Evolutionary conservation across 2,329 filamentous ascomycete species (phyloP).

Genomic region (Neopestalotiopsis sp.): DNA sequence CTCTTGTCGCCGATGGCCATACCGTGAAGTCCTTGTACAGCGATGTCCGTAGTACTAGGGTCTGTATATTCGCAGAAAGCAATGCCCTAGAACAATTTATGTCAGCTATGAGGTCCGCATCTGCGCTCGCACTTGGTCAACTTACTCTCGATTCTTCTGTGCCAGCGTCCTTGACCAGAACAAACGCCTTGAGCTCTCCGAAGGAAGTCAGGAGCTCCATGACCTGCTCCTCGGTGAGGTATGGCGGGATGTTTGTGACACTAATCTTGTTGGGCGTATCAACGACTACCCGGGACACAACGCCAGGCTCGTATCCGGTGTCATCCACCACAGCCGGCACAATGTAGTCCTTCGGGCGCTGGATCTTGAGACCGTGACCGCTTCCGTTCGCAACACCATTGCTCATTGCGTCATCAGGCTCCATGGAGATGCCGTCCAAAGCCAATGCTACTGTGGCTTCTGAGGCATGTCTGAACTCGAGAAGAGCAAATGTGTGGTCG

Average conservation of each 20-base stretch:
- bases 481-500: constrained; percentile 79
- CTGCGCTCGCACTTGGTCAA: neutral
- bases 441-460: constrained; percentile 93
- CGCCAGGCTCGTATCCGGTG: constrained; percentile 74
- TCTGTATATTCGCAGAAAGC: constrained; percentile 96
- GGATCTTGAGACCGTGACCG: constrained; percentile 71
- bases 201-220: constrained; percentile 89
- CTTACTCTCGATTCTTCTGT: constrained; percentile 88
- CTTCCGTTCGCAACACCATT: constrained; percentile 58
- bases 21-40: constrained; percentile 87
- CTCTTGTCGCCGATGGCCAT: constrained; percentile 91
- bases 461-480: constrained; percentile 87
- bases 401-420: constrained; percentile 65
- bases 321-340: constrained; percentile 82
- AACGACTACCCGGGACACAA: constrained; percentile 80
- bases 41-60: constrained; percentile 76
- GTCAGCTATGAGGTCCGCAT: neutral
- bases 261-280: constrained; percentile 96
- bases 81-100: constrained; percentile 69
- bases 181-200: constrained; percentile 90
- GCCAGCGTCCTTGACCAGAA: constrained; percentile 83
- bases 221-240: constrained; percentile 90
- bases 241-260: constrained; percentile 85
- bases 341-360: constrained; percentile 95
- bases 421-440: constrained; percentile 88